Percentiles rank a stretch among this genome's conserved stretches.
phyloP scores from a whole-genome alignment of 2,329 filamentous ascomycete species.

The Aspergillus unguis region DNA sequence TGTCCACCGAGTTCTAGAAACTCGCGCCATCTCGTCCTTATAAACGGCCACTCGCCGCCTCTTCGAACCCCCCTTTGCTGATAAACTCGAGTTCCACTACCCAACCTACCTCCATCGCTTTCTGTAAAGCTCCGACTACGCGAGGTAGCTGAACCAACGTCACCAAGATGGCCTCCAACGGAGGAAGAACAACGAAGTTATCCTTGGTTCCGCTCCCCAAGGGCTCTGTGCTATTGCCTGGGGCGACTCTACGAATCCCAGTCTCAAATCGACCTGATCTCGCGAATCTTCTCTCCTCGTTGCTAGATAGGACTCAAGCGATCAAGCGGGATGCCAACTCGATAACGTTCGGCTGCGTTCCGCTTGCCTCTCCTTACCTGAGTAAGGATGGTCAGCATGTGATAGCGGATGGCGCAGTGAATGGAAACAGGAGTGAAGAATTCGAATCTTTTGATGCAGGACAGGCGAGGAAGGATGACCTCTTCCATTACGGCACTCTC shows the following conservation, averaged over 20 bases:
- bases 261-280: constrained; percentile 83
- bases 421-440: constrained; percentile 43
- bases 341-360: constrained; percentile 83
- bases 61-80: neutral
- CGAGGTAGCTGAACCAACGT: neutral
- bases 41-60: constrained; percentile 11
- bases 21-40: constrained; percentile 14
- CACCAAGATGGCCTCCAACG: constrained; percentile 35
- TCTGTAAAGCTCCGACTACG: too few species aligned
- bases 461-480: constrained; percentile 63
- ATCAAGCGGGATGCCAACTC: constrained; percentile 61
- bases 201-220: constrained; percentile 80
- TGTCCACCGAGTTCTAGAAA: constrained; percentile 33
- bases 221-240: constrained; percentile 78
- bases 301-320: constrained; percentile 72
- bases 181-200: constrained; percentile 47
- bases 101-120: neutral
- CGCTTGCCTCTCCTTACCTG: constrained; percentile 72
- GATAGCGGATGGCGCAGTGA: constrained; percentile 61
- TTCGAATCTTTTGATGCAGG: constrained; percentile 55
- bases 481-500: constrained; percentile 79
- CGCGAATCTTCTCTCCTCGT: constrained; percentile 76
- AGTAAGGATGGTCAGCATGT: constrained; percentile 72
- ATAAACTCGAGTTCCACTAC: neutral
- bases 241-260: constrained; percentile 78